phyloP scores from a whole-genome alignment of 129 eudicot genomes.

The Centella asiatica region DNA sequence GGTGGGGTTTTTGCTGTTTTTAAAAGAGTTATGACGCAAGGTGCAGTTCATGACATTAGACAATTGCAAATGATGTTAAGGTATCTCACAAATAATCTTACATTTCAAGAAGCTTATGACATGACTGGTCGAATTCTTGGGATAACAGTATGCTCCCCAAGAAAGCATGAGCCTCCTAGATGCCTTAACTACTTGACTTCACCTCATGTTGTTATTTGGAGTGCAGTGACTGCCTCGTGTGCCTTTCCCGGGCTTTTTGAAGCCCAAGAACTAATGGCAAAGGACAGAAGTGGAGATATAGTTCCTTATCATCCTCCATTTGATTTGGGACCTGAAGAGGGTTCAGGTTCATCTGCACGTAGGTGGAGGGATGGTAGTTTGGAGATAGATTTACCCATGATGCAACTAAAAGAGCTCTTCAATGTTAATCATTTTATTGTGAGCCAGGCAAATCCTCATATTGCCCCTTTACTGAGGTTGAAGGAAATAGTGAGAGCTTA shows the following conservation, averaged over 20 bases:
- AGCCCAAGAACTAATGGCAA: conserved; percentile 96
- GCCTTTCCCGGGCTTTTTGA: conserved; percentile 98
- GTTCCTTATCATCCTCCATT: conserved; percentile 98
- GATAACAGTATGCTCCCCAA: conserved; percentile 59
- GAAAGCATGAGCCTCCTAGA: conserved; percentile 95
- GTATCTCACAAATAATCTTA: conserved; percentile 71
- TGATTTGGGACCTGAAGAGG: conserved; percentile 72
- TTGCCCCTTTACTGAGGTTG: conserved; percentile 71
- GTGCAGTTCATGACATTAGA: conserved; percentile 89
- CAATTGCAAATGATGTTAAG: conserved; percentile 72
- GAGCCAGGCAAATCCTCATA: conserved; percentile 97
- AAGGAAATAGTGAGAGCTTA: conserved; percentile 80
- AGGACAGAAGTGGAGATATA: conserved; percentile 75
- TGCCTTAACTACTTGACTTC: conserved; percentile 92
- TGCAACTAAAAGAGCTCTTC: conserved; percentile 89
- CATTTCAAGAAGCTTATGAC: conserved; percentile 95
- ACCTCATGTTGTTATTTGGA: conserved; percentile 95
- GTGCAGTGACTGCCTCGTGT: conserved; percentile 97
- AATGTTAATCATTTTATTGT: conserved; percentile 97
- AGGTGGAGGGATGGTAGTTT: conserved; percentile 98
- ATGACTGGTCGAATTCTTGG: conserved; percentile 76
- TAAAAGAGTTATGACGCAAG: conserved; percentile 68
- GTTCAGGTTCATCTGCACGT: conserved; percentile 47
- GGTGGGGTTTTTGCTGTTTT: conserved; percentile 74
- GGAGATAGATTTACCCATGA: conserved; percentile 94